Evolutionary conservation across 1,284 basidiomycete species (phyloP).

Genomic region (Microbotryum saponariae): DNA sequence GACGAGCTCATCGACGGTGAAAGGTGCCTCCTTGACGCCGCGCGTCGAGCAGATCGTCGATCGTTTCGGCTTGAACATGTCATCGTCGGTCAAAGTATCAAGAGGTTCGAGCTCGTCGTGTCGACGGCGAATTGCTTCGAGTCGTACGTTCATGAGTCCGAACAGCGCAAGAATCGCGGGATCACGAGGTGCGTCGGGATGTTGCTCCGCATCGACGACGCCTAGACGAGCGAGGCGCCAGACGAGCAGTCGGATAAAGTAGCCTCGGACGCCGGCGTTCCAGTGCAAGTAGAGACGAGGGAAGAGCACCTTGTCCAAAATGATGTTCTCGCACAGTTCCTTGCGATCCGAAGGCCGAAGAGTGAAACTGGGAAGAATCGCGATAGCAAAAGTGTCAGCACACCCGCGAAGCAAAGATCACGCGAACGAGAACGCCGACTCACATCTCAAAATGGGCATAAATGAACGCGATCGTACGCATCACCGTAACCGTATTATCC

Average conservation of each 20-base stretch:
- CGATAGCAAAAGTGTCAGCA: not conserved
- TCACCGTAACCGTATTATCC: conserved; percentile 48
- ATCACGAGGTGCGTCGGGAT: conserved; percentile 37
- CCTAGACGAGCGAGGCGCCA: conserved; percentile 48
- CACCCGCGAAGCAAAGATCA: not conserved
- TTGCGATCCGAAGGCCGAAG: conserved; percentile 42
- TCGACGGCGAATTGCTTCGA: conserved; percentile 46
- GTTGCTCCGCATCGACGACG: conserved; percentile 32
- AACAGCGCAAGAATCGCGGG: conserved; percentile 44
- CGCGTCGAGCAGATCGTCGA: conserved; percentile 39
- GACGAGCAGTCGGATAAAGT: conserved; percentile 45
- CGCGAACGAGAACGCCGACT: conserved; percentile 9
- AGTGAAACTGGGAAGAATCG: conserved; percentile 39
- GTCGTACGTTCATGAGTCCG: conserved; percentile 44
- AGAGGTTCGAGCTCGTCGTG: conserved; percentile 41
- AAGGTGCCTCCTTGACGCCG: conserved; percentile 38
- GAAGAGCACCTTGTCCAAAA: conserved; percentile 45
- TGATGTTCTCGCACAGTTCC: conserved; percentile 44
- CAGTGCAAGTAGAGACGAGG: conserved; percentile 47
- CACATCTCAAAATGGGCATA: conserved; percentile 48
- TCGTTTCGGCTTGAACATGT: conserved; percentile 30
- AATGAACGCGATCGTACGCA: conserved; percentile 47
- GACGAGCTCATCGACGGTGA: conserved; percentile 32
- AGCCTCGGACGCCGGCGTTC: conserved; percentile 47
- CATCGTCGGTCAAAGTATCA: conserved; percentile 28